phyloP scores from a whole-genome alignment of 169 alveolate species.

The Cryptosporidium ryanae region DNA sequence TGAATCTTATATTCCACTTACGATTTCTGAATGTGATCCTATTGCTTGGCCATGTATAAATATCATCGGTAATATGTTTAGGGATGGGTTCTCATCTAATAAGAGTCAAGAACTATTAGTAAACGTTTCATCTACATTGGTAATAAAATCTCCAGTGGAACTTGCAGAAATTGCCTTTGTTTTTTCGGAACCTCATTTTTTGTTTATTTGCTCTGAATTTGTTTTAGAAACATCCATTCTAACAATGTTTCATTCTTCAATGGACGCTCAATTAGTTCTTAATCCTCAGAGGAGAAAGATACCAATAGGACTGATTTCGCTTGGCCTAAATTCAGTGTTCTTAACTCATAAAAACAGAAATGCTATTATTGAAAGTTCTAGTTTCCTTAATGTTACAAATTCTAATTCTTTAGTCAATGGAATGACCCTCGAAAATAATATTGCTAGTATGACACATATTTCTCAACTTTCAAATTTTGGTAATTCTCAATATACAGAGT shows the following conservation, averaged over 20 bases:
- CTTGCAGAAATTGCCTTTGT: conserved; percentile 55
- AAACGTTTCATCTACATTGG: conserved; percentile 59
- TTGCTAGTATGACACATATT: background rate
- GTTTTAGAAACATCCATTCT: conserved; percentile 56
- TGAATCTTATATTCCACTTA: conserved; percentile 2
- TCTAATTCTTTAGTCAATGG: background rate
- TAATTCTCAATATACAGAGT: background rate
- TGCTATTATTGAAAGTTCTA: conserved; percentile 14
- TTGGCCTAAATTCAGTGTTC: conserved; percentile 53
- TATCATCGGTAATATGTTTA: conserved; percentile 44
- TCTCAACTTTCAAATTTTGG: background rate
- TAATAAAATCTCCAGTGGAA: conserved; percentile 49
- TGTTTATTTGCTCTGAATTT: conserved; percentile 60
- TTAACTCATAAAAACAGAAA: conserved; percentile 23
- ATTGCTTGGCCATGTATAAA: conserved; percentile 66
- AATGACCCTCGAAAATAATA: background rate
- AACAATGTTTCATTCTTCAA: conserved; percentile 62
- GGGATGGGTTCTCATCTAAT: conserved; percentile 67
- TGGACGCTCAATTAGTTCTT: conserved; percentile 59
- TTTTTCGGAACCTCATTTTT: conserved; percentile 70
- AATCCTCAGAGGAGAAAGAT: conserved; percentile 73
- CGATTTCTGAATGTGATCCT: conserved; percentile 66
- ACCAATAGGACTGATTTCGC: conserved; percentile 48
- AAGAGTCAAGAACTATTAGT: conserved; percentile 44
- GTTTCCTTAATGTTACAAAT: conserved; percentile 2